A percentile compares a stretch with the other conserved stretches of the same genome.
Evolutionary conservation across 2,329 filamentous ascomycete genomes (phyloP).

Genomic region (Fusarium sp.): DNA sequence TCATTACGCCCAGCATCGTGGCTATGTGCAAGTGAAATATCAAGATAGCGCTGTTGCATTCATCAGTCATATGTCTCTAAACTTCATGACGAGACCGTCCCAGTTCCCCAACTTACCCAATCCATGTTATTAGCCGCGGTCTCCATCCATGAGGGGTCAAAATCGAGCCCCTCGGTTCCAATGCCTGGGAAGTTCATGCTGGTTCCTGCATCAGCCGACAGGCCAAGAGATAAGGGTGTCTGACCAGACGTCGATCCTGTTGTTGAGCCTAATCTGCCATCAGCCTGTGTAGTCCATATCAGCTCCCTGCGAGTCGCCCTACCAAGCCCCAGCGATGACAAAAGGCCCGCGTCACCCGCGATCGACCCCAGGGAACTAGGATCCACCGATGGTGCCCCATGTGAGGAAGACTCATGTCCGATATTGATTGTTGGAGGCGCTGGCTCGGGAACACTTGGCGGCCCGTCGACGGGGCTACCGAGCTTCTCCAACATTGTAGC

Average conservation of each 20-base stretch:
- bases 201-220: conserved; percentile 35
- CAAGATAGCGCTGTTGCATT: conserved; percentile 50
- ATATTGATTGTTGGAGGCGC: conserved; percentile 9
- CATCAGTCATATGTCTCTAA: conserved; percentile 21
- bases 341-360: conserved; percentile 36
- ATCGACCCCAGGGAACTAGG: conserved; percentile 41
- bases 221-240: conserved; percentile 41
- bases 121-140: conserved; percentile 54
- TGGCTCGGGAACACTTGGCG: conserved; percentile 9
- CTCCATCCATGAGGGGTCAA: conserved; percentile 57
- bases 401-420: conserved; percentile 36
- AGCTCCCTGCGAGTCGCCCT: conserved; percentile 19
- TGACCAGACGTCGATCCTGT: conserved; percentile 38
- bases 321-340: conserved; percentile 45
- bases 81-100: background rate
- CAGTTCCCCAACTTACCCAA: conserved; percentile 53
- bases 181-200: conserved; percentile 43
- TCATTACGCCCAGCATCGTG: conserved; percentile 48
- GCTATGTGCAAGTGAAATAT: conserved; percentile 54
- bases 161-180: conserved; percentile 44
- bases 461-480: conserved; percentile 49
- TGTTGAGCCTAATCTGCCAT: conserved; percentile 34
- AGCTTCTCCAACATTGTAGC: conserved; percentile 63
- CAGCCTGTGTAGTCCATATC: conserved; percentile 29
- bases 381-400: conserved; percentile 38